Evolutionary conservation across 768 basidiomycete species (phyloP), one percentile per base, ranked within the genome.

Genomic region (Hygrocybe punicea): DNA sequence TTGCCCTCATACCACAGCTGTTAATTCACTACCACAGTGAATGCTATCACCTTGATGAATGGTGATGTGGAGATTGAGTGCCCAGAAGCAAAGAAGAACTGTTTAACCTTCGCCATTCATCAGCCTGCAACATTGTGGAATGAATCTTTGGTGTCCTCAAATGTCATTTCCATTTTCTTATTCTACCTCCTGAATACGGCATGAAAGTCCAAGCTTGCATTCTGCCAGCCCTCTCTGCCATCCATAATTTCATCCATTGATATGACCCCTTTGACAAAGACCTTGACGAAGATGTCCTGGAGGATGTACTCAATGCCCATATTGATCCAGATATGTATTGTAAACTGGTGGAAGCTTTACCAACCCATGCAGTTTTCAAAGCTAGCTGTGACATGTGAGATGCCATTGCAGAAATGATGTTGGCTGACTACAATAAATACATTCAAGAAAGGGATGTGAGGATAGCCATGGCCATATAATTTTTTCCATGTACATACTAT

Each of bases 1-100:
- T n/a, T n/a, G n/a, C n/a, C n/a, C 47, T 59, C 14, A 73, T 72
- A 63, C 64, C 73, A 59, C 29, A 60, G 2, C 65, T 77, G 1
- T 61, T 79, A 0, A 67, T 76, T 3, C 77, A 76, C n/a, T 78
- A 76, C 51, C 57, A 60, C 6, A 67, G 72, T 45, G 69, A 74
- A 2, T 60, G 64, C 2, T 78, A 78, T 62, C 73, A 78, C 49
- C 63, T 76, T 35, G 60, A 60, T 7, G 71, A 76, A 52, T 77
- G 73, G 71, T 70, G 58, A 5, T 21, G 61, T 17, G 63, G 65
- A 45, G 40, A 57, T 61, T 39, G 10, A 45, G 73, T 74, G 36
- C 76, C 76, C 37, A 36, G 11, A n/a, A n/a, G n/a, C n/a, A n/a
- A n/a, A n/a, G n/a, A n/a, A n/a, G n/a, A n/a, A n/a, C n/a, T n/a